Base-by-base conservation (phyloP, 1,139 yeast genomes). In the Nadsonia starkeyi-henricii region DNA sequence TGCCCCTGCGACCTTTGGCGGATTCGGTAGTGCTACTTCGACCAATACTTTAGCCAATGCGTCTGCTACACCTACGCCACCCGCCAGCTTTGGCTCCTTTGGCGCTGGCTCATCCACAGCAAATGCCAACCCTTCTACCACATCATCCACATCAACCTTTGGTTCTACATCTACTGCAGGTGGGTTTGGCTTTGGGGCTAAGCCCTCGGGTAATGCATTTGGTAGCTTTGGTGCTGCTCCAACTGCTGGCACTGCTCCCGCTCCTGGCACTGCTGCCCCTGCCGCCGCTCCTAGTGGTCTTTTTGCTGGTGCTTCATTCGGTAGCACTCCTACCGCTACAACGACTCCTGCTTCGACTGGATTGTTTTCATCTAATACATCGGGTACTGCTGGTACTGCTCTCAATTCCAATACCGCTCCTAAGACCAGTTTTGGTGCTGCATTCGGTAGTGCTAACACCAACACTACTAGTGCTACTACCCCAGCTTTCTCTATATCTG, bases 401-500 rank as follows among this genome's bases (percentile, higher is more conserved):
- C n/a, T 36, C n/a, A 7, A 45, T 20, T 23, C 47, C 17, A 41
- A 45, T 18, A 30, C 41, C 44, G 50, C 48, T 8, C 33, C 50
- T 20, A 48, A 30, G 43, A 20, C 50, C 3, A 15, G 37, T 41
- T 44, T 48, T 9, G 19, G 48, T 42, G 46, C 46, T 8, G 42
- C 48, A 30, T 19, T 39, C 48, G n/a, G 41, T 42, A n/a, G 13
- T 48, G 37, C 30, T 26, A 12, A 7, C 9, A 2, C 47, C n/a
- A n/a, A n/a, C n/a, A n/a, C n/a, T n/a, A n/a, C 55, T n/a, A 47
- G 51, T 30, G 41, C 52, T 2, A 41, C 54, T 47, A 56, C 58
- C 47, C 54, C 46, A 41, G 49, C 50, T 44, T 45, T 36, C 57
- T 57, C 48, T 55, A 50, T 56, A 18, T 55, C 56, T 46, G 45